Conservation (phyloP, 2,329 filamentous ascomycete species). For the Sarocladium strictum region DNA sequence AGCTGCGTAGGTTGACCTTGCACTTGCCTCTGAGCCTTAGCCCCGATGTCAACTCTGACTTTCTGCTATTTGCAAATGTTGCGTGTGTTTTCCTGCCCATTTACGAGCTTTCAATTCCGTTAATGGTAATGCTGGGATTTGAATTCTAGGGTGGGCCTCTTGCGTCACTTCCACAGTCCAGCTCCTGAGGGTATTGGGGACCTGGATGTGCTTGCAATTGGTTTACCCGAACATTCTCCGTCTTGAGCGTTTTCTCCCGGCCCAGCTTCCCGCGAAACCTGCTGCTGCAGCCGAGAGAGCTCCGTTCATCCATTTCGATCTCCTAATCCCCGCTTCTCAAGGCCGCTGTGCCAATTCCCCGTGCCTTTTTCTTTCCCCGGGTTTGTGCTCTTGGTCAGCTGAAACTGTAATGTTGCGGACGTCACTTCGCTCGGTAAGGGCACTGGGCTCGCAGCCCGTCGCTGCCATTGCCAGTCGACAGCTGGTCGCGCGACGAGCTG, state of each 20-base stretch:
- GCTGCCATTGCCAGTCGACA: conserved; percentile 49
- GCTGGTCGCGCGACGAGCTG: conserved; percentile 40
- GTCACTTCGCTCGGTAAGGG: conserved; percentile 59
- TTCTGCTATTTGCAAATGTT: no score
- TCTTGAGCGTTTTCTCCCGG: conserved; percentile 9
- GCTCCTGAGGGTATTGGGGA: neutral
- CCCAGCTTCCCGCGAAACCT: conserved; percentile 9
- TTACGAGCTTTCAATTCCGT: no score
- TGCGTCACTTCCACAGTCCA: conserved; percentile 2
- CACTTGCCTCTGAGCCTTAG: no score
- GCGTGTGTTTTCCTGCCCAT: no score
- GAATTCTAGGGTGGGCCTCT: conserved; percentile 1
- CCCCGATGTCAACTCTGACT: no score
- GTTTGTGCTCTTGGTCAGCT: conserved; percentile 12
- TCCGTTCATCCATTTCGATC: conserved; percentile 7
- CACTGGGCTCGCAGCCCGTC: conserved; percentile 49
- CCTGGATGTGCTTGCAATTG: neutral
- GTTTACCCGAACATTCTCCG: conserved; percentile 3
- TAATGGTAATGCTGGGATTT: no score
- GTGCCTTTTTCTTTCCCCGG: neutral
- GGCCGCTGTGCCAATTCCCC: conserved; percentile 3
- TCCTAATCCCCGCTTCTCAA: neutral
- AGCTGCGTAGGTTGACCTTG: no score
- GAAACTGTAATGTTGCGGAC: conserved; percentile 61
- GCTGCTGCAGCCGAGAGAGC: conserved; percentile 9